Conservation (phyloP, 176 grass and related monocot species). For the Elymus sibiricus region DNA sequence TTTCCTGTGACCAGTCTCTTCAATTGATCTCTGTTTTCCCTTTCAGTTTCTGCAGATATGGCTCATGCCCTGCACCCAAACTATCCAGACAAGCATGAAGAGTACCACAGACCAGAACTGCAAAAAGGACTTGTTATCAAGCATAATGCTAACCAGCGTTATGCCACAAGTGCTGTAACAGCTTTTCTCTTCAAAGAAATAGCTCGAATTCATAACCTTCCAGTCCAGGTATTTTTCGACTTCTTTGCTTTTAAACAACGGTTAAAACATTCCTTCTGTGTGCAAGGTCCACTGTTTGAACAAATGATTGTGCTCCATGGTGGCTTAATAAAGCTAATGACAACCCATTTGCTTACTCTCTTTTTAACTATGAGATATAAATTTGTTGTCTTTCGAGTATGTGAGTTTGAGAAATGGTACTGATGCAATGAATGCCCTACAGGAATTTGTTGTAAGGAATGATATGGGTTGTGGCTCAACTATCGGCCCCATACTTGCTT, state of each 20-base stretch:
- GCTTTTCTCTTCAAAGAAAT: slow-evolving; percentile 98
- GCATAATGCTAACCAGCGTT: slow-evolving; percentile 94
- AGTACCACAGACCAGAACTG: slow-evolving; percentile 74
- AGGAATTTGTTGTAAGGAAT: slow-evolving; percentile 97
- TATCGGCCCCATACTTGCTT: slow-evolving; percentile 94
- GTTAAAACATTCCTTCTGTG: background rate
- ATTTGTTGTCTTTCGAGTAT: background rate
- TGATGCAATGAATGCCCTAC: background rate
- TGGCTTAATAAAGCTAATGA: background rate
- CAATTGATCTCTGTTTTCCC: background rate
- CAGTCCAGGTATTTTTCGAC: slow-evolving; percentile 62
- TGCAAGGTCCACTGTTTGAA: background rate
- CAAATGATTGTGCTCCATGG: background rate
- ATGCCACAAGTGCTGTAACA: slow-evolving; percentile 91
- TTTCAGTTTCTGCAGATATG: slow-evolving; percentile 89
- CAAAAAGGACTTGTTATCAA: slow-evolving; percentile 94
- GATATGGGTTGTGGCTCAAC: slow-evolving; percentile 98
- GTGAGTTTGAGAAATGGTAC: background rate
- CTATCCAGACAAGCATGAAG: slow-evolving; percentile 90
- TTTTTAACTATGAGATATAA: background rate
- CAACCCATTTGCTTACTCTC: background rate
- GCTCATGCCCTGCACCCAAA: slow-evolving; percentile 94
- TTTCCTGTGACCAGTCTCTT: background rate
- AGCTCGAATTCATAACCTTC: slow-evolving; percentile 70
- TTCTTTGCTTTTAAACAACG: slow-evolving; percentile 4